Percentiles rank a stretch among this genome's conserved stretches.
phyloP scores from a whole-genome alignment of 1,284 basidiomycete species.

The Cryptococcus sp. region DNA sequence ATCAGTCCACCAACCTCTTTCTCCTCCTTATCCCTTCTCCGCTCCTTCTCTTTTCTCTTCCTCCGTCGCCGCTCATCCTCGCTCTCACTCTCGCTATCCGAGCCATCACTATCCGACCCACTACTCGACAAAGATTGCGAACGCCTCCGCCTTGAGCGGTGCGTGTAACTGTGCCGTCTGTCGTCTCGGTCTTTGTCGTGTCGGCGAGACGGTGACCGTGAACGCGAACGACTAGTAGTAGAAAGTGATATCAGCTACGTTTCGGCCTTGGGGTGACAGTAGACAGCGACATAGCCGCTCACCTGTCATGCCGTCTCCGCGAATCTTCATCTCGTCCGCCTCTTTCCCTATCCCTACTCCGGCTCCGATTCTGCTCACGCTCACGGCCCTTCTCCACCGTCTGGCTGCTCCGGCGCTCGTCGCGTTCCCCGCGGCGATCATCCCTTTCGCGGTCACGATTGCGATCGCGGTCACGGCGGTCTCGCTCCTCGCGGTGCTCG shows the following conservation, averaged over 20 bases:
- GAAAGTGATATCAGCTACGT: background rate
- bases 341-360: constrained; percentile 3
- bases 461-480: background rate
- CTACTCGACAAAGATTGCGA: background rate
- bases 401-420: background rate
- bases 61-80: constrained; percentile 30
- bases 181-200: constrained; percentile 10
- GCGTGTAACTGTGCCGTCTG: background rate
- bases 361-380: constrained; percentile 6
- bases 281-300: background rate
- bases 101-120: constrained; percentile 4
- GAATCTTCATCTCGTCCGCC: constrained; percentile 1
- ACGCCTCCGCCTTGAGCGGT: constrained; percentile 7
- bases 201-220: constrained; percentile 16
- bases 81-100: constrained; percentile 21
- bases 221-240: constrained; percentile 11
- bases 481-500: background rate
- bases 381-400: constrained; percentile 1
- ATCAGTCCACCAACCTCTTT: constrained; percentile 14
- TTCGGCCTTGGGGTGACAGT: too few relatives aligned
- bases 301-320: background rate
- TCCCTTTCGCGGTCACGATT: constrained; percentile 5
- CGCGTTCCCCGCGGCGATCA: background rate
- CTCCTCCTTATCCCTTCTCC: constrained; percentile 20
- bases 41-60: constrained; percentile 20